Evolutionary conservation across 23 red algal genomes (phyloP), one percentile per base, ranked within the genome.

Genomic region (Agarophyton chilense): DNA sequence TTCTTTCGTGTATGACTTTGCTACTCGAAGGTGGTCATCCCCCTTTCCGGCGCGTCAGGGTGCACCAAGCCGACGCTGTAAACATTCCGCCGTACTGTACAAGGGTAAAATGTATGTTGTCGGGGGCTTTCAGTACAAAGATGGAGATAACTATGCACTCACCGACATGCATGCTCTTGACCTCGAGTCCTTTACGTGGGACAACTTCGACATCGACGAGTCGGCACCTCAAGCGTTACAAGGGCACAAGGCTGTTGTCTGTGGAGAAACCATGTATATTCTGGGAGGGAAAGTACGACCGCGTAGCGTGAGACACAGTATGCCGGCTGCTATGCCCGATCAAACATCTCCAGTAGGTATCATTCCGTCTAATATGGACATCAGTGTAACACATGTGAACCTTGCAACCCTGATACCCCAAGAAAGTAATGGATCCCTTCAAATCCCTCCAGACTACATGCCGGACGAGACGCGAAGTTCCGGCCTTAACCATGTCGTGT

Each of bases 111-210:
- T 99, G 93, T 99, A 86, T 62, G 82, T 99, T 35, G 52, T 93
- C 14, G 97, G 93, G 29, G 97, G 97, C 2, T 99, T 99, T 52
- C 97, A 99, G 89, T 96, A 89, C 89, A 82, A 87, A 26, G 76
- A 96, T 38, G 90, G 92, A 1, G 87, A 86, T 57, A 99, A 99
- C 62, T 95, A 93, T 51, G 97, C 93, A 4, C 75, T 86, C 51
- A 95, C 97, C 31, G 97, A 99, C 45, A 79, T 99, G 56, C 87
- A 93, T 36, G 79, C 72, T 10, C 91, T 99, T 43, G 84, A 99
- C 55, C 80, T 96, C 10, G 79, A 72, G 31, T 86, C 89, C 18
- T 93, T 82, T 55, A 63, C 62, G 1, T 99, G 97, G 97, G 64
- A 82, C 10, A 42, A 88, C 14, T 71, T 83, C 9, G 41, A 91